Base-by-base conservation (phyloP, 2,329 filamentous ascomycete species). In the Bipolaris oryzae region DNA sequence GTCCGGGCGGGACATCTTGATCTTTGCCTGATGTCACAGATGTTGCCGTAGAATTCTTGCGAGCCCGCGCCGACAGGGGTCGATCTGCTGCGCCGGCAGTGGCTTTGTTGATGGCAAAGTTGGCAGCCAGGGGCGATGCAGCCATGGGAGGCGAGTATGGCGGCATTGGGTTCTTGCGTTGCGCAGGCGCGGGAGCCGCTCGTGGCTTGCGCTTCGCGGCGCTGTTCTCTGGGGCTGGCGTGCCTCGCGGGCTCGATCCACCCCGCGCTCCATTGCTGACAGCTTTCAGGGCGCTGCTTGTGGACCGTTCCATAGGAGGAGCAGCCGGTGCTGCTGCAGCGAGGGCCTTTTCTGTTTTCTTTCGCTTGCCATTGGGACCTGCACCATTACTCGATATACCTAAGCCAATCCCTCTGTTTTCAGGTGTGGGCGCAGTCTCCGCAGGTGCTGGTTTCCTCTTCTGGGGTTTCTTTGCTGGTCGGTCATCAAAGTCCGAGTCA, bases 401-500 rank as follows among this genome's bases (percentile, higher is more conserved):
- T 34, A 91, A 77, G 2, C 89, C 89, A 34, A 88, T 78, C 47
- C 79, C 72, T 20, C 77, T 75, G 23, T 64, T 63, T 35, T 77
- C 75, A 16, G 66, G 53, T 42, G 74, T 78, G 18, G 74, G 72
- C 20, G 74, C 72, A 34, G 77, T 67, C 2, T 80, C 75, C 38
- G 88, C 84, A 34, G 82, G 82, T 5, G 82, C 80, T 7, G 67
- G 64, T 70, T 89, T 92, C 50, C 88, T 84, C 58, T 80, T 82
- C 28, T 83, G 82, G 59, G 74, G 72, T 74, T 90, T 91, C 80
- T 92, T 95, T 46, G 76, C 71, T 0, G 69, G 75, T 35, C 79
- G 74, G 48, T 96, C 92, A 63, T 96, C 92, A 62, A 88, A 87
- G 68, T 96, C 92, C 0, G 89, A 91, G 61, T 96, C 92, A 33